Evolutionary conservation across 129 eudicot species (phyloP).

Genomic region (Sambucus nigra): DNA sequence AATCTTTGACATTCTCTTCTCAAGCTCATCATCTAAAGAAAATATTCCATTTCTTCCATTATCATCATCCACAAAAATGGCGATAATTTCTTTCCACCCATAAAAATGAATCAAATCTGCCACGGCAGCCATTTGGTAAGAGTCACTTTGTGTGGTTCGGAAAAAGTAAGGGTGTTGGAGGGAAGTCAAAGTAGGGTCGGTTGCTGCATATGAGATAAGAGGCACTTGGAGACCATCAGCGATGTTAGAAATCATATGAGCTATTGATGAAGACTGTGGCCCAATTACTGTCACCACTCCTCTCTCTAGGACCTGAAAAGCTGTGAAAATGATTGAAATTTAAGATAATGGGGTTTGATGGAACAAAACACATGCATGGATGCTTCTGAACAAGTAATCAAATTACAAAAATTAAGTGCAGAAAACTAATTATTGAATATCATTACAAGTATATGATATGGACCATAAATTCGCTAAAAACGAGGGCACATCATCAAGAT

Average conservation of each 20-base stretch:
- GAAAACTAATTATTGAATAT: too few relatives aligned
- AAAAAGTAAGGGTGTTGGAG: conserved; percentile 54
- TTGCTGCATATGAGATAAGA: conserved; percentile 44
- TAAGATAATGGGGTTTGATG: not conserved
- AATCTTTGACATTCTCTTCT: conserved; percentile 34
- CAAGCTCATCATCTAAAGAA: conserved; percentile 45
- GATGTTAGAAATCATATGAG: conserved; percentile 51
- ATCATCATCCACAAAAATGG: conserved; percentile 47
- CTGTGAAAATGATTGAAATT: conserved; percentile 19
- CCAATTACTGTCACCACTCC: conserved; percentile 64
- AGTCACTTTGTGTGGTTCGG: conserved; percentile 44
- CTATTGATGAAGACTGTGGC: conserved; percentile 55
- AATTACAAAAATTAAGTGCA: too few relatives aligned
- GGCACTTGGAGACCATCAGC: conserved; percentile 59
- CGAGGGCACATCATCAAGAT: too few relatives aligned
- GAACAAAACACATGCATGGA: not conserved
- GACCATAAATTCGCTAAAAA: too few relatives aligned
- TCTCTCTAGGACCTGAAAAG: conserved; percentile 49
- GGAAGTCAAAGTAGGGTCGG: conserved; percentile 59
- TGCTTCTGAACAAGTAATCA: too few relatives aligned
- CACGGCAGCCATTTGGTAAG: conserved; percentile 57
- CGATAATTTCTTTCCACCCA: conserved; percentile 62
- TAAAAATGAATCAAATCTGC: conserved; percentile 51
- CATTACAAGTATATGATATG: too few relatives aligned
- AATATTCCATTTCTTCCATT: conserved; percentile 46